Evolutionary conservation across 176 grass and related monocot species (phyloP), one percentile per base, ranked within the genome.

Genomic region (Oryza longistaminata): DNA sequence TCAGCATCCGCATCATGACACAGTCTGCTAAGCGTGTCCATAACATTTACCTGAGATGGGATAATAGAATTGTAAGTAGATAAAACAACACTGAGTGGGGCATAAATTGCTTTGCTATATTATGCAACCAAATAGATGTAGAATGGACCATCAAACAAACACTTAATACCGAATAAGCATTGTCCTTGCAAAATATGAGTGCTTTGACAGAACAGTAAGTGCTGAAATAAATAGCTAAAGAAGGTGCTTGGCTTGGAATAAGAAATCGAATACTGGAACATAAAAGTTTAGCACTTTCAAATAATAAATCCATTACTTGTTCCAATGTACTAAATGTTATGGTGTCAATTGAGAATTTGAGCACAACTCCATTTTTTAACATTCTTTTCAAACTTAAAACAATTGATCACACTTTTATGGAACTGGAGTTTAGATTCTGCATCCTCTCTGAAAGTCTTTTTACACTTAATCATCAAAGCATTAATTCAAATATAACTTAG

Each of bases 11-110:
- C 94, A 25, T 99, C 96, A 84, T 99, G 96, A 88, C 96, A 96
- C 83, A 99, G 83, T 89, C 96, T 99, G 86, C 96, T 99, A 71
- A 99, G 77, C 68, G 96, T 99, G 75, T 99, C 96, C 93, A 99
- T 99, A 39, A 99, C 93, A 91, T 93, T 99, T 35, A 99, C 96
- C 96, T 99, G 76, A 85, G 27, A 76, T 67, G 74, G 71, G 65
- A 66, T 37, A 50, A 75, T 21, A 87, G 6, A 83, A 79, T 39
- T 49, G 11, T 46, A 72, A 76, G 10, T 26, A 66, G 46, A 48
- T 40, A 81, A 34, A 26, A 26, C 26, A 26, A 26, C 25, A 81
- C 19, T 14, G 5, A 21, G 24, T 61, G 35, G 11, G 25, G 9
- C 42, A 17, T 62, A 70, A 53, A 69, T 19, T 68, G 64, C 53